These are phyloP conservation scores for Crithidia bombi DNA, from an alignment of 208 protist species.

Conservation along the genomic window DNA sequence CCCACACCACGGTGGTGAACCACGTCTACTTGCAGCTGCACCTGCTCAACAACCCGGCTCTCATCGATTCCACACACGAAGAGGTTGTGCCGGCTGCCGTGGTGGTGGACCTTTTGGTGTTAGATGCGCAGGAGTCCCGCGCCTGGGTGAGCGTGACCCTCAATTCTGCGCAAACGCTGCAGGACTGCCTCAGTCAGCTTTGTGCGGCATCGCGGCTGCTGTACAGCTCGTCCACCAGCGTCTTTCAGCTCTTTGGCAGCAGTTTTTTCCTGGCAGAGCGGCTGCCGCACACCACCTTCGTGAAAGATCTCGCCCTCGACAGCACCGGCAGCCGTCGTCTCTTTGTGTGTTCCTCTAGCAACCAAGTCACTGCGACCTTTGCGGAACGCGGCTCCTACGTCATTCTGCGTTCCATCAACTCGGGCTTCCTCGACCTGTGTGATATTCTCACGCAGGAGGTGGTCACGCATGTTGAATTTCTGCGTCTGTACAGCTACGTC, in stretches of 20 bases:
- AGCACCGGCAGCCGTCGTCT: constrained; percentile 44
- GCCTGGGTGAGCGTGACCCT: constrained; percentile 44
- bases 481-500: constrained; percentile 70
- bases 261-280: constrained; percentile 61
- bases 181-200: constrained; percentile 49
- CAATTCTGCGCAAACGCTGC: constrained; percentile 34
- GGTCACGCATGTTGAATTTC: constrained; percentile 80
- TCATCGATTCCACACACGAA: constrained; percentile 37
- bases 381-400: constrained; percentile 61
- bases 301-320: constrained; percentile 57
- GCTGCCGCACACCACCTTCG: constrained; percentile 30
- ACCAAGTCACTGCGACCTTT: constrained; percentile 66
- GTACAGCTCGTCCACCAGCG: constrained; percentile 44
- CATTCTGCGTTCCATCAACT: constrained; percentile 78
- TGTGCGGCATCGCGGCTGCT: constrained; percentile 53
- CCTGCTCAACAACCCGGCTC: constrained; percentile 55
- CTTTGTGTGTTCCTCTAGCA: constrained; percentile 59
- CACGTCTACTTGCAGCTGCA: constrained; percentile 85
- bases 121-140: constrained; percentile 37
- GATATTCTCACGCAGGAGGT: constrained; percentile 76
- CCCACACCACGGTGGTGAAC: constrained; percentile 83
- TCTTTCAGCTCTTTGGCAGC: constrained; percentile 78
- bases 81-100: constrained; percentile 19
- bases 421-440: constrained; percentile 66
- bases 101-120: constrained; percentile 45